Percentiles rank a stretch among this genome's conserved stretches.
Evolutionary conservation across 1,284 basidiomycete genomes (phyloP).

Genomic region (Ustanciosporium gigantosporum): DNA sequence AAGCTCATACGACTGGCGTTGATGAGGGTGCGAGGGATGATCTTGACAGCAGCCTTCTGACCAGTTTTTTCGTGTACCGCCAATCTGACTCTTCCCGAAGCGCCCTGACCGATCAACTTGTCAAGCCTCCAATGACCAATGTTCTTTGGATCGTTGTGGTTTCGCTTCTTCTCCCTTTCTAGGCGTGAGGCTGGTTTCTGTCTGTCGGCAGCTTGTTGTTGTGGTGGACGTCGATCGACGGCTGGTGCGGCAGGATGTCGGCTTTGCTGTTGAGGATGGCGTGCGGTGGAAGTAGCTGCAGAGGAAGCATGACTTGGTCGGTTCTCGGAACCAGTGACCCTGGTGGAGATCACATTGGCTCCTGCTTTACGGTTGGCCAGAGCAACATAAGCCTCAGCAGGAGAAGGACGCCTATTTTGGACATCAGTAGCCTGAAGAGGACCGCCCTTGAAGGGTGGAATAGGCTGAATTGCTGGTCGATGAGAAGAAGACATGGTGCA

Average conservation of each 20-base stretch:
- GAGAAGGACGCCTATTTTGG: conserved; percentile 29
- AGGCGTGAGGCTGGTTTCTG: conserved; percentile 48
- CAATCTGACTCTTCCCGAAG: conserved; percentile 80
- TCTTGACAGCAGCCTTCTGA: conserved; percentile 93
- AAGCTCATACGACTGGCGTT: conserved; percentile 74
- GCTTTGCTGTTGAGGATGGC: no score
- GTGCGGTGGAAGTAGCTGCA: background rate
- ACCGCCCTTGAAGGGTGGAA: conserved; percentile 42
- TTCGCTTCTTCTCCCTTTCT: conserved; percentile 62
- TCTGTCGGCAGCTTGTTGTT: conserved; percentile 13
- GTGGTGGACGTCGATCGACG: conserved; percentile 23
- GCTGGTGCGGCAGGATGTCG: conserved; percentile 25
- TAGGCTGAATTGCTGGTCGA: conserved; percentile 25
- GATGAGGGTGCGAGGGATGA: conserved; percentile 83
- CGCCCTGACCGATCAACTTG: conserved; percentile 86
- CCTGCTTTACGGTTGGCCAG: conserved; percentile 32
- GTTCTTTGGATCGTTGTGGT: conserved; percentile 62
- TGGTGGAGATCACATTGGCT: conserved; percentile 25
- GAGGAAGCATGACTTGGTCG: background rate
- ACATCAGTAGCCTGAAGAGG: conserved; percentile 29
- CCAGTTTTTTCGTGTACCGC: conserved; percentile 85
- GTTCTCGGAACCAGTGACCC: conserved; percentile 28
- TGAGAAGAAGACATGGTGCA: conserved; percentile 30
- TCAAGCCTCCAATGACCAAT: conserved; percentile 94
- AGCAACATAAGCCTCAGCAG: conserved; percentile 31